Conservation (phyloP, 2,329 filamentous ascomycete genomes). For the Pseudocercospora fijiensis region DNA sequence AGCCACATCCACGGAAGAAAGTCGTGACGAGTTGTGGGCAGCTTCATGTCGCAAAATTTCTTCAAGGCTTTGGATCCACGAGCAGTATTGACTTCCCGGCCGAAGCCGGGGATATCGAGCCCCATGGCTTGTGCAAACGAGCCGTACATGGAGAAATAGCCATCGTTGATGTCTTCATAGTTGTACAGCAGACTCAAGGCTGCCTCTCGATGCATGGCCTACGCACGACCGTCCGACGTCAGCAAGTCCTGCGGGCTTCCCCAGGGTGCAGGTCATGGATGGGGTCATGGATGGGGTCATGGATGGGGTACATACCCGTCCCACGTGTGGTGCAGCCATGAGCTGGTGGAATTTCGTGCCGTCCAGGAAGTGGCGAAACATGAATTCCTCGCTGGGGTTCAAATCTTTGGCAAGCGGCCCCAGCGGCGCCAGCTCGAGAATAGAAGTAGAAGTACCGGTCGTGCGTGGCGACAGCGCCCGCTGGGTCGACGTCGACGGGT, state of each 20-base stretch:
- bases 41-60: not conserved
- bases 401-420: not conserved
- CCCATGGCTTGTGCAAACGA: conserved; percentile 5
- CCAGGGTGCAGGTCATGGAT: too few relatives aligned
- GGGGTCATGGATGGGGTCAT: too few relatives aligned
- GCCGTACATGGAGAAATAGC: conserved; percentile 12
- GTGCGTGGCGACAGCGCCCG: not conserved
- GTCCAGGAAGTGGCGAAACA: conserved; percentile 3
- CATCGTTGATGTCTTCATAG: conserved; percentile 12
- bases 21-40: not conserved
- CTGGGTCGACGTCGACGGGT: not conserved
- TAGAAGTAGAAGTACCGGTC: too few relatives aligned
- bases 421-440: not conserved
- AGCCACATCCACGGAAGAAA: conserved; percentile 16
- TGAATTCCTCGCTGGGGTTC: not conserved
- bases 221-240: not conserved
- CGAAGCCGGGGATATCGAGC: not conserved
- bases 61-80: conserved; percentile 4
- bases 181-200: not conserved
- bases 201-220: conserved; percentile 3
- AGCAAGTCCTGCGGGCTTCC: not conserved
- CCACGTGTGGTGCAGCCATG: conserved; percentile 10
- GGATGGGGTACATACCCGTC: conserved; percentile 1
- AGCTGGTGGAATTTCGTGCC: not conserved
- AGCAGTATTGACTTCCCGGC: conserved; percentile 2